These are phyloP conservation scores for Podaxis sp. DNA, from an alignment of 768 basidiomycete species.

Conservation along the genomic window DNA sequence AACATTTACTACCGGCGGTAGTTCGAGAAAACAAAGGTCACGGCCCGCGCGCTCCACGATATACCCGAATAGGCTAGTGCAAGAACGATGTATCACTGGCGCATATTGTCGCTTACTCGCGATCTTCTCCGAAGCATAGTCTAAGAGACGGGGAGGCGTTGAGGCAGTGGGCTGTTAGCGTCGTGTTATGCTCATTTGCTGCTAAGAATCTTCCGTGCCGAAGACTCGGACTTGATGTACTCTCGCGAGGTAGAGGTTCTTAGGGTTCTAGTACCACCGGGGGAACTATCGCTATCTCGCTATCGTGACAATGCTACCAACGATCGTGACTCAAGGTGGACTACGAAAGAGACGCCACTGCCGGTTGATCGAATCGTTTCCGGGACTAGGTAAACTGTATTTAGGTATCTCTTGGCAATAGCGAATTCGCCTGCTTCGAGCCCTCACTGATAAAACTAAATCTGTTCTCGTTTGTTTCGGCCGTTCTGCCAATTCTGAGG, in stretches of 20 bases:
- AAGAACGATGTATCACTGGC: neutral
- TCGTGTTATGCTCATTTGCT: neutral
- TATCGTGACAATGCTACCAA: no score
- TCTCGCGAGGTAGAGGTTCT: neutral
- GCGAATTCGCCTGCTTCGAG: neutral
- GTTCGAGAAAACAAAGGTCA: neutral
- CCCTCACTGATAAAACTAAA: neutral
- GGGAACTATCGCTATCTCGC: neutral
- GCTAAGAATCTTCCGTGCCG: no score
- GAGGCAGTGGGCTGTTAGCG: neutral
- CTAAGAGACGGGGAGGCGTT: neutral
- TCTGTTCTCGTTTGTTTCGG: neutral
- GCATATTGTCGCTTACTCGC: neutral
- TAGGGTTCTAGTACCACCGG: neutral
- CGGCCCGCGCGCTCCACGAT: neutral
- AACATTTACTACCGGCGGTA: neutral
- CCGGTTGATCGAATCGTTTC: neutral
- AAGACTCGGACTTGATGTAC: no score
- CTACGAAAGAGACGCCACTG: no score
- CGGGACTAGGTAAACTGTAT: neutral
- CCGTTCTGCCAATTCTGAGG: neutral
- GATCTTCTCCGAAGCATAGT: neutral
- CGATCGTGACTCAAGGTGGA: no score
- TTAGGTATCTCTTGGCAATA: neutral
- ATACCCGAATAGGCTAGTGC: neutral